These are phyloP conservation scores for Wallacemonas sp. DNA, from an alignment of 208 protist genomes.

Conservation along the genomic window DNA sequence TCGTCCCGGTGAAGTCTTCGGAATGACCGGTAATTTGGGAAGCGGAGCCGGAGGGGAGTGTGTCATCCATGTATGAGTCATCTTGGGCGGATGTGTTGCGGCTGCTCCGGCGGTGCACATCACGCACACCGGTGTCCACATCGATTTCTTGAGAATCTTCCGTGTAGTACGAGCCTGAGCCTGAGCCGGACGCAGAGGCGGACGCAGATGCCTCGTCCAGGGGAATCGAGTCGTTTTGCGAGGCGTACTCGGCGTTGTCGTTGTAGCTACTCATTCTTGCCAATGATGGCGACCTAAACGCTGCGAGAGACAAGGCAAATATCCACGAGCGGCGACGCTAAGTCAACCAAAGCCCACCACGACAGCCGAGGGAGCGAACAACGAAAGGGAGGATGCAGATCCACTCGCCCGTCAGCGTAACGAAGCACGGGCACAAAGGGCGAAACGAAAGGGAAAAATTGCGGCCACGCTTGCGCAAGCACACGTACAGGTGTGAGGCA, in stretches of 20 bases:
- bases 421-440: no score
- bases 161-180: slow-evolving; percentile 31
- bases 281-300: background rate
- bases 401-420: no score
- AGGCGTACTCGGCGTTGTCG: slow-evolving; percentile 42
- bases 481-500: no score
- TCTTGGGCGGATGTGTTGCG: background rate
- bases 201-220: slow-evolving; percentile 27
- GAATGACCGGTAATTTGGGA: slow-evolving; percentile 10
- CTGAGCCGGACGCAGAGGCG: background rate
- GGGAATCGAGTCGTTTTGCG: slow-evolving; percentile 54
- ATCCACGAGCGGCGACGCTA: no score
- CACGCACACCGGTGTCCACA: background rate
- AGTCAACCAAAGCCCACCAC: no score
- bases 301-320: background rate
- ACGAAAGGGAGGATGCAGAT: background rate
- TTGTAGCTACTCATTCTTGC: slow-evolving; percentile 63
- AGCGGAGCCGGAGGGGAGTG: slow-evolving; percentile 9
- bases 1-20: slow-evolving; percentile 13
- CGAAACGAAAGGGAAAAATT: no score
- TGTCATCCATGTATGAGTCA: slow-evolving; percentile 3
- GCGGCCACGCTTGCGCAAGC: no score
- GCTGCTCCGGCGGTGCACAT: background rate
- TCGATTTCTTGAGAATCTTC: slow-evolving; percentile 23
- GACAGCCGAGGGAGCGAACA: no score